Evolutionary conservation across 768 basidiomycete genomes (phyloP).

Genomic region (Suillus bovinus): DNA sequence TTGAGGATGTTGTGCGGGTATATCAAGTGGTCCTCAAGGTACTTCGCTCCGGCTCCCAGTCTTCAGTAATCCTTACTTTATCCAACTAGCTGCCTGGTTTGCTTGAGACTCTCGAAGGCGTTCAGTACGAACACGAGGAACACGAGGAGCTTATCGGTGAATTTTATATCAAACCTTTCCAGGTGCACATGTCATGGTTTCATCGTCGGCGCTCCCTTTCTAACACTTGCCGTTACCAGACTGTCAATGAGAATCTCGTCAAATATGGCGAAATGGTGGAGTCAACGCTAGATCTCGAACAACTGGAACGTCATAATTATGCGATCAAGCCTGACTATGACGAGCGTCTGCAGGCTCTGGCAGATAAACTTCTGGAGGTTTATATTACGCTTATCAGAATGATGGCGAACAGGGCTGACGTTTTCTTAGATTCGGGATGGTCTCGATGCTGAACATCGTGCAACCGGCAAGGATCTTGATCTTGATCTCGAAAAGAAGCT

Average conservation of each 20-base stretch:
- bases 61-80: background rate
- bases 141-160: slow-evolving; percentile 62
- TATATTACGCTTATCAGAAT: slow-evolving; percentile 9
- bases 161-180: slow-evolving; percentile 60
- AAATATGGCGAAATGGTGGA: slow-evolving; percentile 96
- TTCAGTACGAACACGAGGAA: slow-evolving; percentile 46
- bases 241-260: slow-evolving; percentile 57
- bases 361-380: slow-evolving; percentile 63
- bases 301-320: slow-evolving; percentile 83
- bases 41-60: background rate
- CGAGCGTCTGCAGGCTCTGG: slow-evolving; percentile 64
- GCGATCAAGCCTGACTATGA: slow-evolving; percentile 95
- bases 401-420: background rate
- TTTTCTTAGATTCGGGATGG: slow-evolving; percentile 61
- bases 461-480: slow-evolving; percentile 66
- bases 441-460: slow-evolving; percentile 78
- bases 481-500: slow-evolving; percentile 93
- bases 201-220: background rate
- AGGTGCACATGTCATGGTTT: slow-evolving; percentile 41
- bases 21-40: slow-evolving; percentile 93
- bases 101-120: slow-evolving; percentile 58
- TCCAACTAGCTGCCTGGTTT: slow-evolving; percentile 70
- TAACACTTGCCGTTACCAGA: slow-evolving; percentile 40
- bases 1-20: slow-evolving; percentile 94
- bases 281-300: slow-evolving; percentile 87